Base-by-base conservation (phyloP, 371 early-diverging fungal species). In the Mortierella sp. region DNA sequence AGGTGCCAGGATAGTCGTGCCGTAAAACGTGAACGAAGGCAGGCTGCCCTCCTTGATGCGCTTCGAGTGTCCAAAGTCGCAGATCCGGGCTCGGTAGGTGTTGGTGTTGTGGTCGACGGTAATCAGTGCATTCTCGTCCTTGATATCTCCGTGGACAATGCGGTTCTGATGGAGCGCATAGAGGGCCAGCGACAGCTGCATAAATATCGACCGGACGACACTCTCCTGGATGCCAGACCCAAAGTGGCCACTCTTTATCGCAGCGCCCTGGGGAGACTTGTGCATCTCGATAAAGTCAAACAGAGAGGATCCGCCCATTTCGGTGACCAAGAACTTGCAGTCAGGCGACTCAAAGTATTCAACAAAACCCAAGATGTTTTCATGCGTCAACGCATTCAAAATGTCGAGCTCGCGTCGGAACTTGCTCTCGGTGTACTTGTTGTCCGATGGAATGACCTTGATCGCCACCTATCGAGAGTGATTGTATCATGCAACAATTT, bases 131-230 rank as follows among this genome's bases (percentile, higher is more conserved):
- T 86, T 86, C 72, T 79, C 83, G 51, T 86, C 87, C 76, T 86
- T 86, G 71, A 86, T 72, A 58, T 86, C 87, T 5, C 87, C 87
- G 71, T 86, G 87, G 29, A 86, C 83, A 43, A 86, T 79, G 63
- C 38, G 35, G 68, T 86, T 75, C 5, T 77, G 63, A 32, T 86
- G 87, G 71, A 86, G 49, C 27, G 77, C 77, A 43, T 80, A 77
- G 16, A 86, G 76, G 3, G 75, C 87, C n/a, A 58, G 72, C 0
- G 87, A 76, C 4, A 86, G 71, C 41, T 86, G 87, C 16, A 70
- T 72, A 54, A 86, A 86, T n/a, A 86, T 77, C 27, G 82, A 82
- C 11, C 72, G 75, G 11, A 82, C 41, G 8, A 75, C 76, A 3
- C 70, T 73, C 80, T 79, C 75, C 4, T 82, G 77, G 71, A 86